phyloP scores from a whole-genome alignment of 129 eudicot species.

The Tagetes erecta region DNA sequence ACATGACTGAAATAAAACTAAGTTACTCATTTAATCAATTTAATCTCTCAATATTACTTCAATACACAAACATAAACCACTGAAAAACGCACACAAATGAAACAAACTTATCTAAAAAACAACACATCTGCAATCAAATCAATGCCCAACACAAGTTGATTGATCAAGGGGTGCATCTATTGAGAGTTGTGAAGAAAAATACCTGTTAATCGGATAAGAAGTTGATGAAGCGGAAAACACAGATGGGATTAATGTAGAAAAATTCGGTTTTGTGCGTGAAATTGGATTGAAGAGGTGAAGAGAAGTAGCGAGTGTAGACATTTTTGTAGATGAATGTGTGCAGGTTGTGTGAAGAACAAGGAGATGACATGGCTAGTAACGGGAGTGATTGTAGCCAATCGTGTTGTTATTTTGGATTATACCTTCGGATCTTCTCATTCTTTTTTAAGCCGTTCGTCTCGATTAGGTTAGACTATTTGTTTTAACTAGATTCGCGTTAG shows the following conservation, averaged over 20 bases:
- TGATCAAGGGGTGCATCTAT: background rate
- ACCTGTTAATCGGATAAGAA: constrained; percentile 40
- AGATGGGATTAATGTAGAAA: constrained; percentile 23
- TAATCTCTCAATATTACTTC: background rate
- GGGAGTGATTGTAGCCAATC: constrained; percentile 30
- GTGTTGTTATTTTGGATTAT: constrained; percentile 26
- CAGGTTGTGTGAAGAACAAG: constrained; percentile 16
- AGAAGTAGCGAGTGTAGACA: constrained; percentile 27
- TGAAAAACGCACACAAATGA: background rate
- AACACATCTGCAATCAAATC: background rate
- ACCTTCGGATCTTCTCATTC: constrained; percentile 25
- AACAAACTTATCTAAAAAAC: constrained; percentile 5
- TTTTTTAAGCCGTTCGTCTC: background rate
- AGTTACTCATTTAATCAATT: background rate
- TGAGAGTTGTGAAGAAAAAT: background rate
- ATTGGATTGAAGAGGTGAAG: constrained; percentile 25
- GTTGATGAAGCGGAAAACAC: constrained; percentile 23
- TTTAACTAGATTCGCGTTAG: no score
- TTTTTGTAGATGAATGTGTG: background rate
- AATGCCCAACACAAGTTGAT: background rate
- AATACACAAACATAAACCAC: background rate
- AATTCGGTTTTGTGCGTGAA: constrained; percentile 9
- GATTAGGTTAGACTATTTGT: background rate
- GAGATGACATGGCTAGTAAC: background rate
- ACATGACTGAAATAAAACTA: background rate